A percentile compares a stretch with the other conserved stretches of the same genome.
Evolutionary conservation across 2,329 filamentous ascomycete genomes (phyloP).

Genomic region (Cephalotrichum gorgonifer): DNA sequence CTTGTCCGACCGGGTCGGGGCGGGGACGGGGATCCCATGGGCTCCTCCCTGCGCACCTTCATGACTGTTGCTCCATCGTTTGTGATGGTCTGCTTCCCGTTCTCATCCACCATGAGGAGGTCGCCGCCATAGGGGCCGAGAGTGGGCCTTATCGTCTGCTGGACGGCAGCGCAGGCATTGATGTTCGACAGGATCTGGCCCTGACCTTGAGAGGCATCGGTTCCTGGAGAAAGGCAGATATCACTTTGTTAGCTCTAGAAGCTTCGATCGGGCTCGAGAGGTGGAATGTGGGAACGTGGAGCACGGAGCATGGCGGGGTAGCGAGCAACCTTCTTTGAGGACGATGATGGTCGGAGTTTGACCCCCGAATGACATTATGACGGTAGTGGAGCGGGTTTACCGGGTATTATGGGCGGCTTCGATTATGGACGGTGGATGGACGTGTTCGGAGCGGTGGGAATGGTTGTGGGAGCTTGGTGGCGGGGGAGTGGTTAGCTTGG

Average conservation of each 20-base stretch:
- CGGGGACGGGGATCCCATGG: neutral
- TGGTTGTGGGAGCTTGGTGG: neutral
- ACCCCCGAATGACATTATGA: conserved; percentile 85
- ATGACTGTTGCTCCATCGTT: conserved; percentile 99
- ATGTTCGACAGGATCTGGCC: conserved; percentile 97
- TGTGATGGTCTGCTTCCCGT: conserved; percentile 94
- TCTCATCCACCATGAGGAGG: conserved; percentile 87
- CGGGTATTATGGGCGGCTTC: neutral
- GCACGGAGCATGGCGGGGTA: conserved; percentile 20
- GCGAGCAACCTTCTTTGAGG: conserved; percentile 82
- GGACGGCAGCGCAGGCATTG: conserved; percentile 93
- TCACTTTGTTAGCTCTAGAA: conserved; percentile 1
- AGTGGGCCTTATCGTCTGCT: conserved; percentile 90
- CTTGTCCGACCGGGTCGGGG: neutral
- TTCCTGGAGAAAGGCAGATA: conserved; percentile 48
- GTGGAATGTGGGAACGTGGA: too few species aligned
- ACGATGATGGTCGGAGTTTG: conserved; percentile 97
- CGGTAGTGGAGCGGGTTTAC: neutral
- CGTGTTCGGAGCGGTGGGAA: neutral
- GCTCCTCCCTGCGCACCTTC: conserved; percentile 53
- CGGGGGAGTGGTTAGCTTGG: neutral
- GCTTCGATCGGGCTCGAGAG: conserved; percentile 16
- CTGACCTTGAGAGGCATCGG: conserved; percentile 93
- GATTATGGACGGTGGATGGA: neutral
- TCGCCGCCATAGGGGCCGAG: conserved; percentile 95